A percentile compares a stretch with the other conserved stretches of the same genome.
Conservation (phyloP, 2,329 filamentous ascomycete species). For the Aureobasidium musti region DNA sequence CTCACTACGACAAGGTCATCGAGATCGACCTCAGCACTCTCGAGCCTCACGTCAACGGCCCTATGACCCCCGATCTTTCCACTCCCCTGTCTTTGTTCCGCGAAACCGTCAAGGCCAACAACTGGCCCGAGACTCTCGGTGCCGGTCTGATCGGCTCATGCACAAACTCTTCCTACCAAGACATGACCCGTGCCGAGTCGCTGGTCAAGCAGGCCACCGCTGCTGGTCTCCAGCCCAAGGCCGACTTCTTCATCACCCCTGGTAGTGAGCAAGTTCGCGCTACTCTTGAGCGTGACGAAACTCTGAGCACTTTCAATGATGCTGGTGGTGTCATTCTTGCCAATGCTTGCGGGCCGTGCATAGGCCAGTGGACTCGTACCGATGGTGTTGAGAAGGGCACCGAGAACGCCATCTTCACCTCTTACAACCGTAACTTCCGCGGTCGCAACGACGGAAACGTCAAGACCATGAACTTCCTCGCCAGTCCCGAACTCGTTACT, state of each 20-base stretch:
- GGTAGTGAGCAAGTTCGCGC: constrained; percentile 96
- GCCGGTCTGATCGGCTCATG: constrained; percentile 96
- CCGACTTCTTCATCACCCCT: constrained; percentile 94
- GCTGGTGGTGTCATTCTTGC: constrained; percentile 89
- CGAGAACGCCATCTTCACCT: constrained; percentile 90
- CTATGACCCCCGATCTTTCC: constrained; percentile 92
- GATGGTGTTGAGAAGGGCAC: constrained; percentile 84
- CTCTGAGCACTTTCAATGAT: constrained; percentile 78
- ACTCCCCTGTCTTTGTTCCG: constrained; percentile 91
- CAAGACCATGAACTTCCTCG: constrained; percentile 97
- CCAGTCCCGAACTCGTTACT: constrained; percentile 93
- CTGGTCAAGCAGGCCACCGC: constrained; percentile 87
- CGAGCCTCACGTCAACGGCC: constrained; percentile 96
- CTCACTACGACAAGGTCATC: constrained; percentile 87
- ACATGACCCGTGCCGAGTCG: constrained; percentile 94
- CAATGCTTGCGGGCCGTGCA: constrained; percentile 87
- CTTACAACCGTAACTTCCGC: constrained; percentile 98
- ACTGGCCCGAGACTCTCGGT: constrained; percentile 88
- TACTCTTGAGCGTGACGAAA: constrained; percentile 85
- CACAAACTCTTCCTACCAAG: constrained; percentile 98
- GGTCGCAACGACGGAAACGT: constrained; percentile 96
- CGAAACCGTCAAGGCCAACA: constrained; percentile 75
- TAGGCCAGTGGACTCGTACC: constrained; percentile 92
- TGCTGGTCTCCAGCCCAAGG: constrained; percentile 85
- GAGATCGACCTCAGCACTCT: constrained; percentile 86